phyloP scores from a whole-genome alignment of 495 filamentous ascomycete genomes.

The Hyaloscypha variabilis region DNA sequence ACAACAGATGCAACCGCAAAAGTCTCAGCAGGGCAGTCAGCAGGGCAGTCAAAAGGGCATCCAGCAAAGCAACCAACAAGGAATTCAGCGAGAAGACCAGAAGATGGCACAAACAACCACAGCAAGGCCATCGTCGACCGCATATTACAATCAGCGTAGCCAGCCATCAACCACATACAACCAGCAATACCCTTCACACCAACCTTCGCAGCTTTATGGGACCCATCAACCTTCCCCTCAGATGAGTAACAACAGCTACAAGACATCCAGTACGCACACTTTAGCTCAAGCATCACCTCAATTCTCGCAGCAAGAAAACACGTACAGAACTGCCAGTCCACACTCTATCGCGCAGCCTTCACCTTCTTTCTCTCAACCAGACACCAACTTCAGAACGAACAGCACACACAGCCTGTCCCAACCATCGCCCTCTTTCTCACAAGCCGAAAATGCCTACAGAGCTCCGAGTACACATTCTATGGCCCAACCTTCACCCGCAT shows the following conservation, averaged over 20 bases:
- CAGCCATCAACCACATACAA: slow-evolving; percentile 21
- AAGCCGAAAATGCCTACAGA: slow-evolving; percentile 38
- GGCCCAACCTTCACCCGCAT: slow-evolving; percentile 31
- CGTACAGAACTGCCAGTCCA: slow-evolving; percentile 35
- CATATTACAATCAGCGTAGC: slow-evolving; percentile 26
- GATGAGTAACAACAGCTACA: slow-evolving; percentile 30
- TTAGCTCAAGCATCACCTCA: slow-evolving; percentile 30
- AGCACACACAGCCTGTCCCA: slow-evolving; percentile 24
- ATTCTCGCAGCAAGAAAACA: slow-evolving; percentile 34
- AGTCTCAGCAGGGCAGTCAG: slow-evolving; percentile 30
- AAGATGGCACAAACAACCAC: slow-evolving; percentile 24
- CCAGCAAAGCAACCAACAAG: slow-evolving; percentile 28
- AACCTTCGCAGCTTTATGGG: slow-evolving; percentile 29
- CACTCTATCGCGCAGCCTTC: slow-evolving; percentile 33
- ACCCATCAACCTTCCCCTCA: slow-evolving; percentile 31
- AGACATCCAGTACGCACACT: slow-evolving; percentile 22
- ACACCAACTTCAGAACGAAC: slow-evolving; percentile 23
- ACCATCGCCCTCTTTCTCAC: slow-evolving; percentile 29
- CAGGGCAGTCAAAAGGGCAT: slow-evolving; percentile 34
- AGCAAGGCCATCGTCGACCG: slow-evolving; percentile 21
- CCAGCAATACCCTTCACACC: slow-evolving; percentile 34
- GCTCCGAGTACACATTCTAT: slow-evolving; percentile 33
- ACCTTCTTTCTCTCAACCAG: slow-evolving; percentile 30
- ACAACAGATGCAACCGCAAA: slow-evolving; percentile 31
- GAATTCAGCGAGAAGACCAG: slow-evolving; percentile 28